Percentiles rank a stretch among this genome's conserved stretches.
These are phyloP conservation scores for Elongisporangium undulatum DNA, from an alignment of 352 stramenopile genomes.

Conservation along the genomic window DNA sequence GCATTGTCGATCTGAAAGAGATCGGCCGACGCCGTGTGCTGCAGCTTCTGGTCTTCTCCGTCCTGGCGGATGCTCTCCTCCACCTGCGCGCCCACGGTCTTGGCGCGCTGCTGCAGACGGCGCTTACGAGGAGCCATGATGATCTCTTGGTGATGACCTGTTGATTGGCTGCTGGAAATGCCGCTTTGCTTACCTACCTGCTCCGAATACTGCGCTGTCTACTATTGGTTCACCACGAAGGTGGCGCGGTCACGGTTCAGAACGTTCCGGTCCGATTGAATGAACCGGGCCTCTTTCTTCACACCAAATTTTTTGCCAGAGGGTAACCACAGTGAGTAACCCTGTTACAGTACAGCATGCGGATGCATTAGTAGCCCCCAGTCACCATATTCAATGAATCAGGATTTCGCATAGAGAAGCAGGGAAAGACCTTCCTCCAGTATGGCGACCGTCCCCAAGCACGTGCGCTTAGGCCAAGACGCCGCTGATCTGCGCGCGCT, in stretches of 20 bases:
- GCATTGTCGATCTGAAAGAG: slow-evolving; percentile 81
- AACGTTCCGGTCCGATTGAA: too few species aligned
- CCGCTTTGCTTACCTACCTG: background rate
- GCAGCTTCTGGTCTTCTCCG: slow-evolving; percentile 74
- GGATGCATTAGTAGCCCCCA: background rate
- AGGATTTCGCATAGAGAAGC: slow-evolving; percentile 1
- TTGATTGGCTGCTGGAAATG: slow-evolving; percentile 1
- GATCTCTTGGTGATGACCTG: background rate
- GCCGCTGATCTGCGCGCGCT: slow-evolving; percentile 6
- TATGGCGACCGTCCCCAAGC: background rate
- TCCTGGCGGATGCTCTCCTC: slow-evolving; percentile 79
- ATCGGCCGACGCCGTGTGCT: slow-evolving; percentile 59
- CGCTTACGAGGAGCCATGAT: slow-evolving; percentile 45
- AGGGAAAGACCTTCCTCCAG: background rate
- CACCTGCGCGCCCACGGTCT: slow-evolving; percentile 62
- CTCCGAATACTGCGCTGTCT: slow-evolving; percentile 1
- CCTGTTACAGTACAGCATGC: background rate
- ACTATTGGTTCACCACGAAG: slow-evolving; percentile 3
- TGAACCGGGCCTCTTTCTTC: too few species aligned
- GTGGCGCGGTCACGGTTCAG: background rate
- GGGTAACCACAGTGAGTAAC: background rate
- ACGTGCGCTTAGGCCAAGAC: background rate
- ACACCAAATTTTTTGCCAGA: too few species aligned
- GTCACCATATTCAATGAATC: background rate
- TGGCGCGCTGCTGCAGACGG: slow-evolving; percentile 59